Evolutionary conservation across 768 basidiomycete genomes (phyloP), one percentile per base, ranked within the genome.

Genomic region (Suillus decipiens): DNA sequence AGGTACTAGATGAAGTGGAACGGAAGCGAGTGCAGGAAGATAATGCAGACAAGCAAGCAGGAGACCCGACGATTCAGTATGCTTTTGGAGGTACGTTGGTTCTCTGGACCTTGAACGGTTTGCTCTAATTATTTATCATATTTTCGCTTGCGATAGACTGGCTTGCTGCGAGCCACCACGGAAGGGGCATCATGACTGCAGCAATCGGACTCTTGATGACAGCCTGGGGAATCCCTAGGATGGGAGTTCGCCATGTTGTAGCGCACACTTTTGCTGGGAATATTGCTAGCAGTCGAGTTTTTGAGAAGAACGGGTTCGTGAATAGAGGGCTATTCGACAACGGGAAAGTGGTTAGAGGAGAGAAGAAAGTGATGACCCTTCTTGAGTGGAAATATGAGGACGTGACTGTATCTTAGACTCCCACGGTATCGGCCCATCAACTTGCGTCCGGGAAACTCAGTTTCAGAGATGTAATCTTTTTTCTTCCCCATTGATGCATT

Each of bases 181-280:
- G 88, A 36, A 79, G 76, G 66, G 89, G 90, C 0, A 90, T 92
- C 65, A 92, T 92, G 91, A 82, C 83, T 24, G 84, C 83, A n/a
- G 88, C 82, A 0, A 69, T 92, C 37, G 73, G 73, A 9, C 81
- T 81, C 6, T 55, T 93, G 37, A 59, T 92, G 50, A 69, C 81
- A 19, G 69, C 80, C 12, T 90, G 90, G 89, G 84, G 78, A 24
- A 77, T 89, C 47, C 88, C 88, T 1, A 76, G 86, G 56, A 89
- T 92, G 89, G 79, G 81, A 0, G 37, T 37, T 11, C 79, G 79
- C 10, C 70, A 70, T 55, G 77, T 90, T 63, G 72, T 77, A 19
- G 82, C 74, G 2, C 74, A 76, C 12, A 78, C 81, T 7, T 84
- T 82, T 56, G 69, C 70, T 5, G 87, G 79, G 8, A 92, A 92